phyloP scores from a whole-genome alignment of 768 basidiomycete genomes.

The Amanita brunnescens region DNA sequence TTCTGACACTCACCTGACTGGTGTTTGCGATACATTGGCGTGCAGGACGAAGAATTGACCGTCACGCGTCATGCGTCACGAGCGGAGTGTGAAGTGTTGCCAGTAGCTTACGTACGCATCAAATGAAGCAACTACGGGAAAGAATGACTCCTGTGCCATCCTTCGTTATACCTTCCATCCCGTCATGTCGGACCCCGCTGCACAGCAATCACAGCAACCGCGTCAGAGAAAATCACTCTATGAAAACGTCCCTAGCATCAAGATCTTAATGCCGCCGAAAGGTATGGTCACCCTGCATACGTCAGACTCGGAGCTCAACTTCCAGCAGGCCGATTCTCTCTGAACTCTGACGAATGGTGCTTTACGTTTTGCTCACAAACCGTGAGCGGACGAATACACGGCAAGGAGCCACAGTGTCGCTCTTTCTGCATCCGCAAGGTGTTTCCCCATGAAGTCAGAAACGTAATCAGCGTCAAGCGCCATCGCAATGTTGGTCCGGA shows the following conservation, averaged over 20 bases:
- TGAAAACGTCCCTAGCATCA: constrained; percentile 43
- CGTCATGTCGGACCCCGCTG: constrained; percentile 22
- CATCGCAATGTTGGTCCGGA: constrained; percentile 32
- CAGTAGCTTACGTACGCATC: constrained; percentile 1
- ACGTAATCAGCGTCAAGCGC: constrained; percentile 36
- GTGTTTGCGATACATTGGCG: too few relatives aligned
- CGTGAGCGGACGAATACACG: constrained; percentile 41
- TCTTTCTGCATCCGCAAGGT: constrained; percentile 59
- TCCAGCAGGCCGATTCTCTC: constrained; percentile 43
- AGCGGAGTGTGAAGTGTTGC: background rate
- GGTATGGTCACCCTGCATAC: constrained; percentile 22
- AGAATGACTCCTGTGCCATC: constrained; percentile 3
- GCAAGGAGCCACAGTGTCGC: constrained; percentile 44
- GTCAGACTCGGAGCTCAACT: constrained; percentile 4
- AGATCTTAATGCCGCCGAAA: constrained; percentile 44
- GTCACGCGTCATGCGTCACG: too few relatives aligned
- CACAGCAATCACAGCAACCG: constrained; percentile 20
- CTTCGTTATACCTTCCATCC: constrained; percentile 16
- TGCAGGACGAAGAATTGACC: too few relatives aligned
- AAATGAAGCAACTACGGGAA: background rate
- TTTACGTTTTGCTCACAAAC: constrained; percentile 55
- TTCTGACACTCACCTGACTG: constrained; percentile 12
- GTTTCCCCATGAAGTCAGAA: constrained; percentile 57
- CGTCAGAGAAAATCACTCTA: constrained; percentile 30
- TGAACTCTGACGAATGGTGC: constrained; percentile 57